A percentile compares a stretch with the other conserved stretches of the same genome.
These are phyloP conservation scores for Stentor roeselii DNA, from an alignment of 73 alveolate species.

Conservation along the genomic window DNA sequence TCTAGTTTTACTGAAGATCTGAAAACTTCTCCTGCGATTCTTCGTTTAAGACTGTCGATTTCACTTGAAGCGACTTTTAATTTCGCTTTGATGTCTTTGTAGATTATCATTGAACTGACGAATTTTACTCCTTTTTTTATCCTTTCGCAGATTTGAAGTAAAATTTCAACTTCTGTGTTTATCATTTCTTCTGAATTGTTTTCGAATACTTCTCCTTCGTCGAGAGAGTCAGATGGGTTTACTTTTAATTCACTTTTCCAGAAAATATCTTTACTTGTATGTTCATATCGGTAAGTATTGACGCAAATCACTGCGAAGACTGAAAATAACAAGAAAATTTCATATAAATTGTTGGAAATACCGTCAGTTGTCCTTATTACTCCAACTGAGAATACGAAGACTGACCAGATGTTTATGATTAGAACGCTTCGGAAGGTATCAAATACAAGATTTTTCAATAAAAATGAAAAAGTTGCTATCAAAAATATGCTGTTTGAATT, in stretches of 20 bases:
- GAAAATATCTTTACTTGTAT: neutral
- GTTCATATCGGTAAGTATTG: neutral
- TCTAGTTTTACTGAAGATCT: neutral
- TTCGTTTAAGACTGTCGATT: neutral
- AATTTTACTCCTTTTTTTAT: neutral
- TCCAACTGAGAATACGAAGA: neutral
- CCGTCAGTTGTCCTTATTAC: neutral
- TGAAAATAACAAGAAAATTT: too few species aligned
- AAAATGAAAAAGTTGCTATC: too few species aligned
- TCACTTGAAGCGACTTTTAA: neutral
- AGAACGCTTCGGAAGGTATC: neutral
- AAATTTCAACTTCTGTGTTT: neutral
- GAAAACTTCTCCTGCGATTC: neutral
- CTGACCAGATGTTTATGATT: neutral
- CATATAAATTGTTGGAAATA: neutral
- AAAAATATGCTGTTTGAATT: too few species aligned
- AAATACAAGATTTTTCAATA: neutral
- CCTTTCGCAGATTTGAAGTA: constrained; percentile 6
- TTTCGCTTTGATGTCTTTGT: constrained; percentile 8
- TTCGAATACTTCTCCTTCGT: neutral
- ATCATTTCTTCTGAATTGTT: neutral
- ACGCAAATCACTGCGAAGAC: neutral
- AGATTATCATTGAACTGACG: constrained; percentile 11
- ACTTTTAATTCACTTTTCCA: neutral
- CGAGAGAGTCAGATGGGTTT: neutral